These are phyloP conservation scores for Taphrina confusa DNA, from an alignment of 1,139 yeast species.

Conservation along the genomic window DNA sequence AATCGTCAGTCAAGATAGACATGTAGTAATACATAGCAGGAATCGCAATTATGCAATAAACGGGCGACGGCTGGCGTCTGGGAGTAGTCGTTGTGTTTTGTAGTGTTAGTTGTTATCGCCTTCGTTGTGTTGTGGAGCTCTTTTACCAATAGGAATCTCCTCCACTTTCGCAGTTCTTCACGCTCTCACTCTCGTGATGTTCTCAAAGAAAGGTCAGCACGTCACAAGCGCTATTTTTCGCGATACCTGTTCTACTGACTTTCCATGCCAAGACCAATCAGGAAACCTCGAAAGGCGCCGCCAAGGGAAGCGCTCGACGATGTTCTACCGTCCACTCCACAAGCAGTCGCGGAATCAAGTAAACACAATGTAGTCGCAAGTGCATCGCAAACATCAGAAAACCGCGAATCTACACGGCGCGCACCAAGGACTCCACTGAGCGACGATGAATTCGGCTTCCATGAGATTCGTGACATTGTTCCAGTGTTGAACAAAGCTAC, in stretches of 20 bases:
- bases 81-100: neutral
- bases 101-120: neutral
- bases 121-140: neutral
- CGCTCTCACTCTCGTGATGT: no score
- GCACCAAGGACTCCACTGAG: slow-evolving; percentile 2
- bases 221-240: no score
- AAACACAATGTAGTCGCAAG: neutral
- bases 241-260: neutral
- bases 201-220: no score
- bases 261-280: slow-evolving; percentile 16
- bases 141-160: neutral
- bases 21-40: no score
- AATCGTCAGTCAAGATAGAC: no score
- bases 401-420: neutral
- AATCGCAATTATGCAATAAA: no score
- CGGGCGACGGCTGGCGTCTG: no score
- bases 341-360: neutral
- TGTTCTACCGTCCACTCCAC: neutral
- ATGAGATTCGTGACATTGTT: neutral
- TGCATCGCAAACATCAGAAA: neutral
- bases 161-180: neutral
- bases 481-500: neutral
- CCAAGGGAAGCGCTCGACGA: neutral
- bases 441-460: slow-evolving; percentile 21
- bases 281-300: slow-evolving; percentile 1